These are phyloP conservation scores for Pseudozyma pruni DNA, from an alignment of 1,284 basidiomycete species.

Conservation along the genomic window DNA sequence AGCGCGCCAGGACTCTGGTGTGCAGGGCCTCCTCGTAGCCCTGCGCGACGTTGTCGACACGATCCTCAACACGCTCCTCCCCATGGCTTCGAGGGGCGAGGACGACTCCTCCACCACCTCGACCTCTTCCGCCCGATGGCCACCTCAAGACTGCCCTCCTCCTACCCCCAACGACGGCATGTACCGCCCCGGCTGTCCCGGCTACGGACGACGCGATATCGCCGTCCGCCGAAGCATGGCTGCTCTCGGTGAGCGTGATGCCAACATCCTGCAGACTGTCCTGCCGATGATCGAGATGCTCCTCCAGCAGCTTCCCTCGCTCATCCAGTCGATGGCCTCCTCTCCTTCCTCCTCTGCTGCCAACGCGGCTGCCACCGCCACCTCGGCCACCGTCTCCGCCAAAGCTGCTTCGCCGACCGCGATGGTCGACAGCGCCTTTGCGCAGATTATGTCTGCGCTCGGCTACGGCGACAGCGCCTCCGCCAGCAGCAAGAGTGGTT, in stretches of 20 bases:
- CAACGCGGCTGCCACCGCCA: constrained; percentile 20
- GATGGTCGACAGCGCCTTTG: constrained; percentile 29
- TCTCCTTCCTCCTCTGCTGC: constrained; percentile 19
- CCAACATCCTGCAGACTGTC: constrained; percentile 34
- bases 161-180: constrained; percentile 53
- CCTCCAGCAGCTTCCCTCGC: constrained; percentile 36
- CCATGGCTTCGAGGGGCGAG: constrained; percentile 45
- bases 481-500: constrained; percentile 13
- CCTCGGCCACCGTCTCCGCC: constrained; percentile 21
- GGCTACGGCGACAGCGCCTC: constrained; percentile 8
- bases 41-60: constrained; percentile 52
- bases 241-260: constrained; percentile 35
- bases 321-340: constrained; percentile 26
- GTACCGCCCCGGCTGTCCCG: constrained; percentile 57
- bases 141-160: constrained; percentile 49
- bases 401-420: constrained; percentile 26
- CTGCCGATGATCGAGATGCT: constrained; percentile 54
- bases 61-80: constrained; percentile 55
- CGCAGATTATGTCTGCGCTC: constrained; percentile 40
- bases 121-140: constrained; percentile 22
- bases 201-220: constrained; percentile 53
- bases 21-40: constrained; percentile 41
- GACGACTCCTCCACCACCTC: constrained; percentile 12
- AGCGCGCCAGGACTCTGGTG: constrained; percentile 44
- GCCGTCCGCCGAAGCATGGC: constrained; percentile 33